Evolutionary conservation across 257 asterid species (phyloP), one percentile per base, ranked within the genome.

Genomic region (Plantago major): DNA sequence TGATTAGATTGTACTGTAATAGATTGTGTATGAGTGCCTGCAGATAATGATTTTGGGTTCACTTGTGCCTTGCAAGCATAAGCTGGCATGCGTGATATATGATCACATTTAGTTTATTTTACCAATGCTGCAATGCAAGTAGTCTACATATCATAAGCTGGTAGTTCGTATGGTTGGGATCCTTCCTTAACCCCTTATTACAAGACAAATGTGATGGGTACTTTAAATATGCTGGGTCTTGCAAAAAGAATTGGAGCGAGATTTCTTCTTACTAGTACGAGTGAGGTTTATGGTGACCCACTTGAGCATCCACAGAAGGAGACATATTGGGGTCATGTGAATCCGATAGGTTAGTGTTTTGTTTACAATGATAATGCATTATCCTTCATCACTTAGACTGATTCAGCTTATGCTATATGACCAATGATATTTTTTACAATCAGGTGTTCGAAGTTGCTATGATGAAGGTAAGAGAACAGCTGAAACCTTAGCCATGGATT

Each of bases 301-400:
- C 94, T 91, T 50, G 96, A 91, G 95, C 98, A 91, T 81, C 98
- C 98, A 12, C 98, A 91, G 69, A 91, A 91, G 80, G 98, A 91
- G 84, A 85, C 96, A 0, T 91, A 91, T 55, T 91, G 98, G 98
- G 98, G 98, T 43, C 88, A 88, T 68, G 98, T 91, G 75, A 91
- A 91, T 70, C 98, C 98, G 40, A 91, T 91, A 52, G 98, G 98
- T 79, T 58, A 61, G 82, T 60, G 49, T 11, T 59, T 28, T 62
- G 7, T 57, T 42, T 26, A 9, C 50, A 43, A 10, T 14, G 18
- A 33, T 55, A 1, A 13, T 57, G 16, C 12, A 59, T 30, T 19
- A 7, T 11, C 14, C 18, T 6, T 64, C 58, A 9, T 45, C 10
- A n/a, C 26, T 70, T 60, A 10, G 59, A 13, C 55, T 45, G 19